A percentile compares a stretch with the other conserved stretches of the same genome.
phyloP scores from a whole-genome alignment of 768 basidiomycete species.

The Lactarius indigo region DNA sequence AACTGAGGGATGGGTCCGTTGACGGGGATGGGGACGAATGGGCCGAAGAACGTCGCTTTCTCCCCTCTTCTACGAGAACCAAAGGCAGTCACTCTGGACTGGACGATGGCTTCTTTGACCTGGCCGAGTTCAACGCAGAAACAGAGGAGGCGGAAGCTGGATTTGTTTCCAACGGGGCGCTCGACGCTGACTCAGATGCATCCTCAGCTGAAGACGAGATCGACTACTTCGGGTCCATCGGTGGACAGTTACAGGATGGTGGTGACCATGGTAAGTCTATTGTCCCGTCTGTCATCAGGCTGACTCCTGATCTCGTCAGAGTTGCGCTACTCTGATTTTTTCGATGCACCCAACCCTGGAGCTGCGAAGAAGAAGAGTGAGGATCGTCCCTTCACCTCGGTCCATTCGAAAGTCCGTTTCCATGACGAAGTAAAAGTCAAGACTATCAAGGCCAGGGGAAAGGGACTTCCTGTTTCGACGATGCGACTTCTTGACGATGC shows the following conservation, averaged over 20 bases:
- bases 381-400: conserved; percentile 25
- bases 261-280: background rate
- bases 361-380: conserved; percentile 25
- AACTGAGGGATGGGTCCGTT: conserved; percentile 17
- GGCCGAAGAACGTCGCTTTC: background rate
- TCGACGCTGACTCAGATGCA: conserved; percentile 45
- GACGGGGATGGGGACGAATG: conserved; percentile 25
- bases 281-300: background rate
- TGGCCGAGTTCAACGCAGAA: conserved; percentile 83
- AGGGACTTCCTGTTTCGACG: conserved; percentile 50
- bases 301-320: conserved; percentile 38
- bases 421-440: conserved; percentile 78
- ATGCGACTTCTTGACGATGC: conserved; percentile 41
- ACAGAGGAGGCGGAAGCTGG: conserved; percentile 74
- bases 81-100: conserved; percentile 45
- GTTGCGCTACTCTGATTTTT: conserved; percentile 74
- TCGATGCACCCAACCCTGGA: conserved; percentile 41
- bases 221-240: conserved; percentile 66
- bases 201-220: conserved; percentile 54
- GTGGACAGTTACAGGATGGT: conserved; percentile 32
- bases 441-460: conserved; percentile 72
- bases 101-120: conserved; percentile 88
- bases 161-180: conserved; percentile 54
- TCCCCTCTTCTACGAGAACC: conserved; percentile 24
- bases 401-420: conserved; percentile 57